Conservation (phyloP, 768 basidiomycete species). For the Panus rudis region DNA sequence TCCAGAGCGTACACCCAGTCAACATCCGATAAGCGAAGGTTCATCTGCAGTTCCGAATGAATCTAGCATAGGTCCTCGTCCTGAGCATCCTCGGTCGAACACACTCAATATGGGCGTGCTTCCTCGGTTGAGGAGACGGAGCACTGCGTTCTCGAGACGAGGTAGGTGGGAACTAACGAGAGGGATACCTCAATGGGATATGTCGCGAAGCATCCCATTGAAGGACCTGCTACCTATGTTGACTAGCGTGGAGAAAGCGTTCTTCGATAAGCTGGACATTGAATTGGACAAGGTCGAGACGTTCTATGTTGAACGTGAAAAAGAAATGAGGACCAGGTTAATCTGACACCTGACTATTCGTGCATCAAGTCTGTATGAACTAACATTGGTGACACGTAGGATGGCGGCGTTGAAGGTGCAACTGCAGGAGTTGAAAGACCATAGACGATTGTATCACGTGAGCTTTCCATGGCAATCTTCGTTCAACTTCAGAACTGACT, state of each 20-base stretch:
- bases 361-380: conserved; percentile 1
- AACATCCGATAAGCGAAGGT: too few relatives aligned
- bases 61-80: too few relatives aligned
- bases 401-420: conserved; percentile 50
- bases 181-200: conserved; percentile 4
- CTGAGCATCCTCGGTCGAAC: too few relatives aligned
- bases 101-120: conserved; percentile 12
- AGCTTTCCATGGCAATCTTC: too few relatives aligned
- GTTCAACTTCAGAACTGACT: too few relatives aligned
- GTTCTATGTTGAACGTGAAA: conserved; percentile 73
- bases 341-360: conserved; percentile 4
- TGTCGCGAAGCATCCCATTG: conserved; percentile 17
- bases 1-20: too few relatives aligned
- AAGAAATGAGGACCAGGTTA: conserved; percentile 40
- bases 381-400: conserved; percentile 3
- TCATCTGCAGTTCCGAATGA: too few relatives aligned
- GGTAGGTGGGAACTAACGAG: background rate
- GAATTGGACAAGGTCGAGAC: conserved; percentile 81
- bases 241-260: conserved; percentile 53
- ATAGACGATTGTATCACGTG: conserved; percentile 55
- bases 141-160: background rate
- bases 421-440: conserved; percentile 66
- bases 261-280: conserved; percentile 70
- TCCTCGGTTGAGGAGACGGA: conserved; percentile 8
- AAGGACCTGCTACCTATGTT: conserved; percentile 43